Evolutionary conservation across 306 rosid genomes (phyloP), one percentile per base, ranked within the genome.

Genomic region (Dryas drummondii): DNA sequence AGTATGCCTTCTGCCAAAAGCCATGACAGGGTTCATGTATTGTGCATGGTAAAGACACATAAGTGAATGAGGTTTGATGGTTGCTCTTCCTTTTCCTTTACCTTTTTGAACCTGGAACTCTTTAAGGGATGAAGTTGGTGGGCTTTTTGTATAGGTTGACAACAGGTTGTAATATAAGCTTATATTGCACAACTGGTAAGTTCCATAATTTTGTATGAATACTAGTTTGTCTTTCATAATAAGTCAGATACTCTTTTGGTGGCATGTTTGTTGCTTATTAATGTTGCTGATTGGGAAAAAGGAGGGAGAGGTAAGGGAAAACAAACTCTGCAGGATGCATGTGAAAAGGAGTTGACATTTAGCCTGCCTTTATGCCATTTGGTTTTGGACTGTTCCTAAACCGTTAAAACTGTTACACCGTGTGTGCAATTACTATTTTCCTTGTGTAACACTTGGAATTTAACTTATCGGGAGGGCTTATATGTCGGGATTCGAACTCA

Each of bases 121-220:
- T 82, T 58, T 66, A 64, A 74, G 77, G 86, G 49, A 62, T 85
- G 75, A 85, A 83, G 76, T 80, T 87, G 92, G 85, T 77, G 92
- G 75, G 71, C 26, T 62, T 91, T 83, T 92, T 92, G 97, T 86
- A 92, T 89, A 90, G 96, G 79, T 79, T 82, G 78, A 80, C 69
- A 50, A 79, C 74, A 87, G 85, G 81, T 85, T 90, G 97, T 92
- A 85, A 88, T 71, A 84, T 88, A 85, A 86, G 82, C 87, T 80
- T 82, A 78, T 79, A 83, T 82, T 81, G 86, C 83, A 73, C 82
- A 83, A 88, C 83, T 73, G 79, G 70, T 88, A 72, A 81, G 85
- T 72, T 74, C 58, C 79, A 47, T 75, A 78, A 77, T 73, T 83
- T 81, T 88, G 91, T 86, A 82, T 86, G 81, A 87, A 77, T 84